Percentiles rank a stretch among this genome's conserved stretches.
phyloP scores from a whole-genome alignment of 306 rosid species.

The Lupinus albus region DNA sequence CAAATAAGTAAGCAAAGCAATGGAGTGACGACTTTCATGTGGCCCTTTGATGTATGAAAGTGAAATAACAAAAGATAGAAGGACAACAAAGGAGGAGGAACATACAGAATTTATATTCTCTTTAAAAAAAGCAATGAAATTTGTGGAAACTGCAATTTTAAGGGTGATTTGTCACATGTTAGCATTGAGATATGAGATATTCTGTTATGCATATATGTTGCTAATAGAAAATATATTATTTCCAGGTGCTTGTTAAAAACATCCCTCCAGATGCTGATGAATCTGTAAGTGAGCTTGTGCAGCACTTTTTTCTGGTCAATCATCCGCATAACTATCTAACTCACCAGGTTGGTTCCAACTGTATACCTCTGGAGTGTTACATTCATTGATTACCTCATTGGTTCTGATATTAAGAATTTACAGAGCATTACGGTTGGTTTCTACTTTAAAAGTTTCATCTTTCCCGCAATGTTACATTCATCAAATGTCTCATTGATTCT shows the following conservation, averaged over 20 bases:
- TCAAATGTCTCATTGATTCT: slow-evolving; percentile 27
- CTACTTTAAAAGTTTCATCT: slow-evolving; percentile 13
- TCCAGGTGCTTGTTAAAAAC: slow-evolving; percentile 82
- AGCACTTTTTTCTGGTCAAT: slow-evolving; percentile 95
- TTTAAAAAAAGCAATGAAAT: background rate
- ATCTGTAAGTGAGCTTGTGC: slow-evolving; percentile 88
- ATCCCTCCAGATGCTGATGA: slow-evolving; percentile 91
- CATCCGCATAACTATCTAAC: slow-evolving; percentile 94
- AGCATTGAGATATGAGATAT: slow-evolving; percentile 23
- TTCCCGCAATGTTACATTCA: slow-evolving; percentile 15
- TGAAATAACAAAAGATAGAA: background rate
- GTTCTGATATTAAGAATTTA: slow-evolving; percentile 31
- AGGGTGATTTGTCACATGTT: background rate
- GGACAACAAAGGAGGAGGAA: background rate
- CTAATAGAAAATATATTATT: slow-evolving; percentile 39
- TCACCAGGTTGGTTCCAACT: slow-evolving; percentile 73
- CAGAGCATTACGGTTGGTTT: slow-evolving; percentile 13
- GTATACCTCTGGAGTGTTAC: background rate
- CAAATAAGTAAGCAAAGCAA: slow-evolving; percentile 4
- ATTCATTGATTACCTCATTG: slow-evolving; percentile 24
- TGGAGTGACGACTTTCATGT: slow-evolving; percentile 21
- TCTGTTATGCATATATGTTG: slow-evolving; percentile 32
- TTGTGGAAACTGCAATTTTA: slow-evolving; percentile 11
- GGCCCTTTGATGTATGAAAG: background rate
- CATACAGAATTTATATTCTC: background rate